Evolutionary conservation across 306 rosid genomes (phyloP).

Genomic region (Quercus glauca): DNA sequence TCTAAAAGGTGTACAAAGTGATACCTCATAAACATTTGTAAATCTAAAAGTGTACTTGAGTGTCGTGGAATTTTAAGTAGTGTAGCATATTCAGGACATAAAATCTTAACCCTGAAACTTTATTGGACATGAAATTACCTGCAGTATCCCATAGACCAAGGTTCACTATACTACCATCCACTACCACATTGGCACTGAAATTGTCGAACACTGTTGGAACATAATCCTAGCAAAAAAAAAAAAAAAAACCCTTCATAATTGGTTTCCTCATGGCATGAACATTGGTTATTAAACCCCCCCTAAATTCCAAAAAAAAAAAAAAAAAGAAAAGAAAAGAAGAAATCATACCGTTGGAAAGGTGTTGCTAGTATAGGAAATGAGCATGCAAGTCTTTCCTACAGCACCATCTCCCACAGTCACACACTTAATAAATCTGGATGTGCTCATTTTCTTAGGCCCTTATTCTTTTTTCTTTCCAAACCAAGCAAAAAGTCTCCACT

Average conservation of each 20-base stretch:
- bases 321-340: background rate
- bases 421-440: conserved; percentile 23
- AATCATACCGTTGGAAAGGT: conserved; percentile 20
- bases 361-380: conserved; percentile 25
- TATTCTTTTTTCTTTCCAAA: background rate
- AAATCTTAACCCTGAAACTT: too few species aligned
- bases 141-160: conserved; percentile 83
- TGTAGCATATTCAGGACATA: too few species aligned
- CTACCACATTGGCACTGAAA: conserved; percentile 67
- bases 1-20: too few species aligned
- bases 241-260: background rate
- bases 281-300: background rate
- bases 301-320: background rate
- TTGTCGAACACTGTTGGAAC: conserved; percentile 67
- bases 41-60: too few species aligned
- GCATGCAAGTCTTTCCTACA: conserved; percentile 28
- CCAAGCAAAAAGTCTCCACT: background rate
- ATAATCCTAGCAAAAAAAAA: conserved; percentile 16
- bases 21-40: too few species aligned
- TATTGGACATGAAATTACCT: conserved; percentile 27
- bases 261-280: background rate
- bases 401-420: conserved; percentile 28
- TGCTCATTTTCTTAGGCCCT: background rate
- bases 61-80: too few species aligned
- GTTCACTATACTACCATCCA: conserved; percentile 62